Base-by-base conservation (phyloP, 495 filamentous ascomycete genomes). In the Parachaetomium inaequale region DNA sequence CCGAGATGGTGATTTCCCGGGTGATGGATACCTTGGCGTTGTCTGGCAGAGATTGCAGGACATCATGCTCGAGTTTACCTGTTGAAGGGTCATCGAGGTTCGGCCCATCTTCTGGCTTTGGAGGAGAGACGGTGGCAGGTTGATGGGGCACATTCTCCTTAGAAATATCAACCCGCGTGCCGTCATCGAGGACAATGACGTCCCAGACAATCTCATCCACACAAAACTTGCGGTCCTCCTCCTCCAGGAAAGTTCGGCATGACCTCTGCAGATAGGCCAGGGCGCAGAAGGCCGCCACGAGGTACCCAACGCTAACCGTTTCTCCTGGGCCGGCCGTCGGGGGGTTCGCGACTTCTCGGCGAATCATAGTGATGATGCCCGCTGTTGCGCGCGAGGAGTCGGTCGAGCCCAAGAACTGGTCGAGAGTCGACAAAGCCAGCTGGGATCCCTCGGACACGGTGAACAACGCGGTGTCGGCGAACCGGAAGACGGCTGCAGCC, bases 311-410 rank as follows among this genome's bases (percentile, higher is more conserved):
- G 2, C 85, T 82, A 29, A 92, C 82, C 23, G 76, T 80, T 63
- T 88, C 84, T n/a, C 82, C 81, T 62, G 80, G 78, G 7, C 74
- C 66, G 7, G 81, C 83, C 3, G 81, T 80, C 7, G 84, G 82
- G 4, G 86, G 82, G 55, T 85, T 86, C 32, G 85, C 77, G 52
- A 92, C 88, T 69, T 93, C 89, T 55, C 85, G 82, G 11, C 85
- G 79, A 45, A 92, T 86, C 28, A 93, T 76, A 1, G 86, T 85
- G 59, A 91, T 85, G 58, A 93, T 91, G 61, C 88, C 87, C 0
- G 87, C 86, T 68, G 92, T 89, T n/a, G 89, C 89, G 54, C 88
- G 80, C 1, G 88, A 91, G 3, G 88, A 88, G 69, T 93, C 89
- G 6, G 89, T 92, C 21, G 84, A 88, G 15, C 89, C 89, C 32